Conservation (phyloP, 2,329 filamentous ascomycete species). For the Sclerotinia spermophila region DNA sequence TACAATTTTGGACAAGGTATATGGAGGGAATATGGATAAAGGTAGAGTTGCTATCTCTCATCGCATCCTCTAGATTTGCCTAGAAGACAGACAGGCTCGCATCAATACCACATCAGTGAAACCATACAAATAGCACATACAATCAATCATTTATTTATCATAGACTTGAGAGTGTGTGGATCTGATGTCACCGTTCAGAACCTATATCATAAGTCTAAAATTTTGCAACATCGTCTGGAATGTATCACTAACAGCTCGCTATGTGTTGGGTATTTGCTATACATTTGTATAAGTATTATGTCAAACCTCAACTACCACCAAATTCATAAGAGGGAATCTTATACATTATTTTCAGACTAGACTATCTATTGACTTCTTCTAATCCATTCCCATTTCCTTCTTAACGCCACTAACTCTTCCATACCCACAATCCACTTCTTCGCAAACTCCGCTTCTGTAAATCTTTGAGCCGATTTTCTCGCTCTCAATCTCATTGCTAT, state of each 20-base stretch:
- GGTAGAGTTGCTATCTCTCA: neutral
- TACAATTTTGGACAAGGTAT: neutral
- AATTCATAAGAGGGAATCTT: neutral
- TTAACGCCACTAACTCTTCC: conserved; percentile 58
- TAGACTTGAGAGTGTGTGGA: neutral
- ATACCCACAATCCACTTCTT: conserved; percentile 74
- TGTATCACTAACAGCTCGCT: neutral
- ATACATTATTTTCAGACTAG: neutral
- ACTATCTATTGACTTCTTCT: conserved; percentile 2
- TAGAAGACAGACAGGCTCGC: neutral
- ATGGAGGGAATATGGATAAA: neutral
- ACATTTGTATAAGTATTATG: conserved; percentile 11
- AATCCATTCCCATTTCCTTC: conserved; percentile 14
- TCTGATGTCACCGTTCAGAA: neutral
- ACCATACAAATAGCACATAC: neutral
- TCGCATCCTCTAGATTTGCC: neutral
- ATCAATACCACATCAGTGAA: neutral
- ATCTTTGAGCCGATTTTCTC: conserved; percentile 72
- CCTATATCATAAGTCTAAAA: neutral
- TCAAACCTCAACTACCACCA: neutral
- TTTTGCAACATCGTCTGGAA: neutral
- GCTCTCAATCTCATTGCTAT: conserved; percentile 73
- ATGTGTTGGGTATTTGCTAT: conserved; percentile 5
- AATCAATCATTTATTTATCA: neutral
- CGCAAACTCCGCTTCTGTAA: conserved; percentile 83